These are phyloP conservation scores for Talaromyces rugulosus DNA, from an alignment of 2,329 filamentous ascomycete genomes.

Conservation along the genomic window DNA sequence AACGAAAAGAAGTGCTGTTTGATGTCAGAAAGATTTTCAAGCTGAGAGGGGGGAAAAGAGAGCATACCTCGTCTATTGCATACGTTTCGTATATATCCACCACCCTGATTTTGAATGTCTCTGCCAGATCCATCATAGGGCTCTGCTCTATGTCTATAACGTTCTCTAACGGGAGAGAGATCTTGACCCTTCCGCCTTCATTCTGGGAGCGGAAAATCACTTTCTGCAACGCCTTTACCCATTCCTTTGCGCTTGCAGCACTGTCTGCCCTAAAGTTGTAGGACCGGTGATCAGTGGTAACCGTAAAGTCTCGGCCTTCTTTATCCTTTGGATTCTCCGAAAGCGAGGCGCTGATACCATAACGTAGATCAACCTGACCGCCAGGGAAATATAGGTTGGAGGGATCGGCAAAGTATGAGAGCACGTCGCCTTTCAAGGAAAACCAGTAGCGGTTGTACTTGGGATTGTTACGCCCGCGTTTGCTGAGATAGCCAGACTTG, in stretches of 20 bases:
- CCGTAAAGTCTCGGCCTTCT: slow-evolving; percentile 70
- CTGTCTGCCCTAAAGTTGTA: slow-evolving; percentile 91
- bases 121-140: slow-evolving; percentile 83
- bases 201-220: slow-evolving; percentile 96
- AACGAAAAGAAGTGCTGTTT: slow-evolving; percentile 91
- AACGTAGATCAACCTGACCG: slow-evolving; percentile 86
- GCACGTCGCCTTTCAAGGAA: slow-evolving; percentile 80
- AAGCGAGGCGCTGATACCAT: slow-evolving; percentile 81
- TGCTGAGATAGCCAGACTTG: slow-evolving; percentile 85
- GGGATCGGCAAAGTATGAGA: slow-evolving; percentile 82
- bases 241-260: slow-evolving; percentile 82
- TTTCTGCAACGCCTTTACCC: slow-evolving; percentile 89
- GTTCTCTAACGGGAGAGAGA: slow-evolving; percentile 82
- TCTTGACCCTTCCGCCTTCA: slow-evolving; percentile 95
- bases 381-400: slow-evolving; percentile 87
- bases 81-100: slow-evolving; percentile 93
- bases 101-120: slow-evolving; percentile 89
- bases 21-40: background rate
- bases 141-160: slow-evolving; percentile 91
- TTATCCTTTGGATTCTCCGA: slow-evolving; percentile 67
- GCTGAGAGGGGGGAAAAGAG: background rate
- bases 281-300: slow-evolving; percentile 75
- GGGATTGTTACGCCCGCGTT: slow-evolving; percentile 82
- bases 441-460: slow-evolving; percentile 93
- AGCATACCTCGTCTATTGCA: slow-evolving; percentile 79